Base-by-base conservation (phyloP, 2,329 filamentous ascomycete genomes). In the Lasiodiplodia citricola region DNA sequence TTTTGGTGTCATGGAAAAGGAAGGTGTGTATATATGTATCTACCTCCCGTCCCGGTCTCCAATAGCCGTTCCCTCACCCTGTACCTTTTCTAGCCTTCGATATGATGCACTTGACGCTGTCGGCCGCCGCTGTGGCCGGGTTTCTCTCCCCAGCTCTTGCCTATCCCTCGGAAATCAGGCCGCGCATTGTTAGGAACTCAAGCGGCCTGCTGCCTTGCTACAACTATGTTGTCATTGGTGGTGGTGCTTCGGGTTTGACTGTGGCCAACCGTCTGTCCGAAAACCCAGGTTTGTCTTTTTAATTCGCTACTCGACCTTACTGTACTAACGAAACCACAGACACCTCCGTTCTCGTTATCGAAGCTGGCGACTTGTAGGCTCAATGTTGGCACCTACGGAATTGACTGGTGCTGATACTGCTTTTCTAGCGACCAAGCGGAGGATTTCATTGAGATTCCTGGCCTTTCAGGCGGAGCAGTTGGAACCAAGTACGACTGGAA, bases 251-350 rank as follows among this genome's bases (percentile, higher is more conserved):
- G 4, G 70, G 71, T 3, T 62, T 73, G 25, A 67, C 70, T 2
- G 69, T 70, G n/a, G 71, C 70, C n/a, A 68, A 70, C 52, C 70
- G 71, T 28, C 71, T 81, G 7, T 72, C 77, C 31, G 75, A 76
- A 54, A 41, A 60, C 38, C 64, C 72, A 51, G 58, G 58, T 63
- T 37, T 51, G 58, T 51, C 3, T 28, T 18, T 23, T 3, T 3
- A 28, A 4, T 14, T 18, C 3, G 8, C 28, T 8, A 13, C 18
- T 35, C 13, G 13, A 7, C 3, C 7, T 4, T 8, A 11, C 44
- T 3, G 5, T 21, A 23, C 38, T 63, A 18, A 63, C 28, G 3
- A 14, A 8, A 4, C 2, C 6, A 7, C 23, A 23, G 69, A 68
- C 23, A 70, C 69, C 8, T 70, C 68, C 21, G 72, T 72, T 14